Evolutionary conservation across 2,329 filamentous ascomycete genomes (phyloP).

Genomic region (Arachnomyces sp.): DNA sequence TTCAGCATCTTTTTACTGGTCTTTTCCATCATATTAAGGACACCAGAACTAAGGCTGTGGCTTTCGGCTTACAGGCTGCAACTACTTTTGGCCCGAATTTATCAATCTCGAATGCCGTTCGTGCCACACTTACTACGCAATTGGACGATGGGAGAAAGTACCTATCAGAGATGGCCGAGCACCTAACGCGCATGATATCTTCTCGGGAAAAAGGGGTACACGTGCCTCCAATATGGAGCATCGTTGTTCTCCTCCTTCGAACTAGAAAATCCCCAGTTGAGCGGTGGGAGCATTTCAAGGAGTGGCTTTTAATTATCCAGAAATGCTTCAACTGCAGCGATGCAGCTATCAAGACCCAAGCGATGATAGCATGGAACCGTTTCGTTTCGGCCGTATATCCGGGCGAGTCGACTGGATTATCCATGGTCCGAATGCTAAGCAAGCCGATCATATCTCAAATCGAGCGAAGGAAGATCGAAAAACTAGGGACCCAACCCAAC

Average conservation of each 20-base stretch:
- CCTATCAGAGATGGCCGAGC: slow-evolving; percentile 58
- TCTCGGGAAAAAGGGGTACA: slow-evolving; percentile 50
- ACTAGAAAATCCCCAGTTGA: slow-evolving; percentile 49
- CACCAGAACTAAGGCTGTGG: slow-evolving; percentile 64
- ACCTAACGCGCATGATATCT: slow-evolving; percentile 58
- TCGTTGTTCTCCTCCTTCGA: slow-evolving; percentile 68
- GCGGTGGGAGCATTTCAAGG: slow-evolving; percentile 62
- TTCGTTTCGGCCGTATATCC: slow-evolving; percentile 67
- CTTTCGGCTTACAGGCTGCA: slow-evolving; percentile 62
- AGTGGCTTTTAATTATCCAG: slow-evolving; percentile 73
- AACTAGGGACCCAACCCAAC: slow-evolving; percentile 40
- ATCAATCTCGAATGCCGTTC: slow-evolving; percentile 56
- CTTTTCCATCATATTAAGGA: slow-evolving; percentile 73
- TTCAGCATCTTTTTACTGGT: slow-evolving; percentile 71
- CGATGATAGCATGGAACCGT: slow-evolving; percentile 78
- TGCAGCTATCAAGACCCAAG: slow-evolving; percentile 59
- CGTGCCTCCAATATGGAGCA: slow-evolving; percentile 84
- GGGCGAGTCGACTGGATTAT: slow-evolving; percentile 48
- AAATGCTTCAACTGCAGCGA: slow-evolving; percentile 76
- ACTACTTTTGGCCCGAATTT: slow-evolving; percentile 61
- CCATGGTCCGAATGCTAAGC: slow-evolving; percentile 55
- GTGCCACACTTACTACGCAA: slow-evolving; percentile 43
- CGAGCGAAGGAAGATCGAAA: slow-evolving; percentile 53
- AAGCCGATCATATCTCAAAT: slow-evolving; percentile 63
- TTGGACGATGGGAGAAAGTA: slow-evolving; percentile 51